These are phyloP conservation scores for Neolentinus lepideus DNA, from an alignment of 1,284 basidiomycete species.

Conservation along the genomic window DNA sequence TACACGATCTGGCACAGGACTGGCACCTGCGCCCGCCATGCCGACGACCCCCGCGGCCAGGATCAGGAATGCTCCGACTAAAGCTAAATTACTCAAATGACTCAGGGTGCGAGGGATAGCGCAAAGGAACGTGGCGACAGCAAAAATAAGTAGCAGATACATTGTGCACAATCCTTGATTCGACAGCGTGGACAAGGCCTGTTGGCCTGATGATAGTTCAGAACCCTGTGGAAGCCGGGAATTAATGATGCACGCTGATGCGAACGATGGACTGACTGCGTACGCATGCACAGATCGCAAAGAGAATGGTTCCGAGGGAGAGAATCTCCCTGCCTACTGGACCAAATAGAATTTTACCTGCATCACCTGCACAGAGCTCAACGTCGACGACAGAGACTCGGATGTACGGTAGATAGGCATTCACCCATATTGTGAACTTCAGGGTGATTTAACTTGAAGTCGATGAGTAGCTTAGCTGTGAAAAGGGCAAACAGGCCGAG, in stretches of 20 bases:
- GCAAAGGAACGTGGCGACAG: slow-evolving; percentile 34
- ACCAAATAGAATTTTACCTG: slow-evolving; percentile 45
- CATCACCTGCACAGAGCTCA: slow-evolving; percentile 34
- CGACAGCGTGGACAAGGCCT: slow-evolving; percentile 39
- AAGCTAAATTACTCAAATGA: slow-evolving; percentile 36
- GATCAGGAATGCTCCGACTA: slow-evolving; percentile 35
- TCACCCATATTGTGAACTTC: slow-evolving; percentile 47
- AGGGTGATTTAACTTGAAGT: slow-evolving; percentile 52
- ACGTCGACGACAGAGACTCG: background rate
- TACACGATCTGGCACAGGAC: slow-evolving; percentile 35
- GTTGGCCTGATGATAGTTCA: slow-evolving; percentile 41
- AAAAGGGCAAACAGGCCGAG: slow-evolving; percentile 46
- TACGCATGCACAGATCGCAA: slow-evolving; percentile 40
- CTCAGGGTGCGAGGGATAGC: slow-evolving; percentile 42
- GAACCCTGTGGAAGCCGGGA: slow-evolving; percentile 28
- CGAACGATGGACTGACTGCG: slow-evolving; percentile 8
- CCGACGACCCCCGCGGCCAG: slow-evolving; percentile 35
- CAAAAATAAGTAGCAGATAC: slow-evolving; percentile 37
- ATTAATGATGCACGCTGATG: background rate
- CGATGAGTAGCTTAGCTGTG: slow-evolving; percentile 45
- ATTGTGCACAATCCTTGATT: slow-evolving; percentile 40
- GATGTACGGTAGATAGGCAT: background rate
- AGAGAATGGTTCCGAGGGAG: slow-evolving; percentile 40
- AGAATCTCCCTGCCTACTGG: slow-evolving; percentile 41
- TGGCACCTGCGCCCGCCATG: slow-evolving; percentile 44